Conservation (phyloP, 148 eudicot species). For the Rhododendron mucronatum region DNA sequence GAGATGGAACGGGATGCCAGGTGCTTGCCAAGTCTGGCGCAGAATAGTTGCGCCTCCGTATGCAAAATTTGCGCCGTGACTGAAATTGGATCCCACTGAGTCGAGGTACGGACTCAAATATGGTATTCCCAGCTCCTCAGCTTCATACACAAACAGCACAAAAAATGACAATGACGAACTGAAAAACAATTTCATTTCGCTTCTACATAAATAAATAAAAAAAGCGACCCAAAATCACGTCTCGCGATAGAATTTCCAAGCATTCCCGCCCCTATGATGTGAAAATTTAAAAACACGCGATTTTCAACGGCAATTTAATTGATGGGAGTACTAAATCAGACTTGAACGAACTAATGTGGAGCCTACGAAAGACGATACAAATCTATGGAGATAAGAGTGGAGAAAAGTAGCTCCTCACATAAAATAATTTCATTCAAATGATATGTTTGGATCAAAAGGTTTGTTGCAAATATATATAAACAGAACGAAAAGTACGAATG, state of each 20-base stretch:
- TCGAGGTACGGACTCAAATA: not conserved
- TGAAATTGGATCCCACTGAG: not conserved
- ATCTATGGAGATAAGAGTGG: too few species aligned
- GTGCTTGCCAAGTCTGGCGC: too few species aligned
- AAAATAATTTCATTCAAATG: too few species aligned
- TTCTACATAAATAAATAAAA: not conserved
- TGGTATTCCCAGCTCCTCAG: not conserved
- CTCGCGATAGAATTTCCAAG: not conserved
- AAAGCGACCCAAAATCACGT: not conserved
- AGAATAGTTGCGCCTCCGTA: not conserved
- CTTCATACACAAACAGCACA: conserved; percentile 12
- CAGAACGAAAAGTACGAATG: not conserved
- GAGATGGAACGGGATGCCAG: not conserved
- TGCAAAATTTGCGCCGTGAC: conserved; percentile 3
- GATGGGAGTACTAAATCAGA: too few species aligned
- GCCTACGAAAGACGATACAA: too few species aligned
- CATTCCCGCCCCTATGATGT: not conserved
- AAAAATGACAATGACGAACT: not conserved
- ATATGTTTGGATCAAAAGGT: not conserved
- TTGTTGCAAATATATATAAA: too few species aligned
- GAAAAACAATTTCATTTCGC: not conserved
- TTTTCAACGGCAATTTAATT: too few species aligned
- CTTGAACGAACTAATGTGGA: too few species aligned
- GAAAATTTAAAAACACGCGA: too few species aligned
- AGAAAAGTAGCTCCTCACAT: too few species aligned